A percentile compares a stretch with the other conserved stretches of the same genome.
These are phyloP conservation scores for Lachancea meyersii DNA, from an alignment of 805 yeast species.

Conservation along the genomic window DNA sequence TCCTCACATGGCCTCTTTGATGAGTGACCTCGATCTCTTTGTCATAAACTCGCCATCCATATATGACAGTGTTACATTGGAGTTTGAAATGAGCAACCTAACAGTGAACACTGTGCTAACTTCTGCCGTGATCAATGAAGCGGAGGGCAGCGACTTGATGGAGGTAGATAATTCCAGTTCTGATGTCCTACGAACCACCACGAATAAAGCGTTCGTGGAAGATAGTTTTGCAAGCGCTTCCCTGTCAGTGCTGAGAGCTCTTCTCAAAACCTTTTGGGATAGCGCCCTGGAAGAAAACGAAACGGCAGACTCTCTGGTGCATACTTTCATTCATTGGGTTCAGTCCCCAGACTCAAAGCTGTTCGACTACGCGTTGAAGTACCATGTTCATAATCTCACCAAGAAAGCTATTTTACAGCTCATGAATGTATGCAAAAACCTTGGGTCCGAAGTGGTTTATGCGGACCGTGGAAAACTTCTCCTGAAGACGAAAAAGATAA, in stretches of 20 bases:
- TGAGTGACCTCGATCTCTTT: slow-evolving; percentile 63
- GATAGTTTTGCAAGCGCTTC: slow-evolving; percentile 80
- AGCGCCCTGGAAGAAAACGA: slow-evolving; percentile 61
- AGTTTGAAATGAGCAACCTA: slow-evolving; percentile 69
- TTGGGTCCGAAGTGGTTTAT: slow-evolving; percentile 75
- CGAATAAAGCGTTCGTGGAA: slow-evolving; percentile 48
- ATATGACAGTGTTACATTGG: slow-evolving; percentile 71
- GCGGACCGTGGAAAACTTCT: slow-evolving; percentile 74
- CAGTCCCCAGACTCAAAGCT: slow-evolving; percentile 65
- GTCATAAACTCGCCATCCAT: slow-evolving; percentile 70
- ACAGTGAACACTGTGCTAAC: slow-evolving; percentile 83
- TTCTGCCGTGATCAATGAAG: slow-evolving; percentile 76
- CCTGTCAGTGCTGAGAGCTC: slow-evolving; percentile 55
- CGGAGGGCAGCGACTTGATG: slow-evolving; percentile 76
- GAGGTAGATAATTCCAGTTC: slow-evolving; percentile 36
- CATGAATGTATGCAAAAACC: slow-evolving; percentile 62
- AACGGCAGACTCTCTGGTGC: slow-evolving; percentile 79
- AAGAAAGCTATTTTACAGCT: slow-evolving; percentile 77
- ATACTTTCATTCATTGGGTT: slow-evolving; percentile 80
- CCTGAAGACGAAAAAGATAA: slow-evolving; percentile 63
- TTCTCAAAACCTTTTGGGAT: slow-evolving; percentile 93
- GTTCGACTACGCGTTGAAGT: slow-evolving; percentile 72
- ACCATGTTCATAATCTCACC: slow-evolving; percentile 82
- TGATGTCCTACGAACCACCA: slow-evolving; percentile 18
- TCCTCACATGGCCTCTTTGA: slow-evolving; percentile 28